These are phyloP conservation scores for Xylariaceae sp. DNA, from an alignment of 2,329 filamentous ascomycete species.

Conservation along the genomic window DNA sequence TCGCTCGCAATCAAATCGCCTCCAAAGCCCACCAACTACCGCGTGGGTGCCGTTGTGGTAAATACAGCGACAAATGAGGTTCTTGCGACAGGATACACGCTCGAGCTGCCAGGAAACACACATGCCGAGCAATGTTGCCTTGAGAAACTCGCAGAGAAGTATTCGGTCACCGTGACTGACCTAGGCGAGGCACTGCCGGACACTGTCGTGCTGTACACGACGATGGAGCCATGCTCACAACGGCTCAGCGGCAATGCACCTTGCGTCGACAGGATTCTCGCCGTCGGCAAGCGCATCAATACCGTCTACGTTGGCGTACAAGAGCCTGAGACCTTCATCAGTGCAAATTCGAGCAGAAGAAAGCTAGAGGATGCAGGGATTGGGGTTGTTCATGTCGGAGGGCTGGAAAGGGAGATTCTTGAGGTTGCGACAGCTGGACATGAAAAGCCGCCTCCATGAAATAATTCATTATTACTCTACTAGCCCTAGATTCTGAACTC, in stretches of 20 bases:
- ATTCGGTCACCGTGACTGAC: slow-evolving; percentile 57
- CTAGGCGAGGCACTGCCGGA: slow-evolving; percentile 59
- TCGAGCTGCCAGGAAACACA: slow-evolving; percentile 90
- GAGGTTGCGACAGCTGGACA: slow-evolving; percentile 85
- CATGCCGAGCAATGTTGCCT: slow-evolving; percentile 96
- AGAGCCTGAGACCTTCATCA: slow-evolving; percentile 91
- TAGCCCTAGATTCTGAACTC: no score
- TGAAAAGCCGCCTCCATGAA: slow-evolving; percentile 30
- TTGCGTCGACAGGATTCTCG: slow-evolving; percentile 80
- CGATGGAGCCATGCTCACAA: slow-evolving; percentile 84
- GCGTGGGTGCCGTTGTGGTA: slow-evolving; percentile 90
- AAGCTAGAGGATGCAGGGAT: slow-evolving; percentile 76
- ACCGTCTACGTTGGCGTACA: slow-evolving; percentile 86
- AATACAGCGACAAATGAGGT: slow-evolving; percentile 61
- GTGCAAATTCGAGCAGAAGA: slow-evolving; percentile 74
- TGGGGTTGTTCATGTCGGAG: slow-evolving; percentile 72
- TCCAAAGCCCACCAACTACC: slow-evolving; percentile 88
- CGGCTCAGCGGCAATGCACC: slow-evolving; percentile 75
- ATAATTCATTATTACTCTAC: no score
- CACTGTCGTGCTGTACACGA: slow-evolving; percentile 79
- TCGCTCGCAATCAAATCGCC: slow-evolving; percentile 78
- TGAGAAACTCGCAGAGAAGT: slow-evolving; percentile 66
- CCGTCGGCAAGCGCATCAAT: slow-evolving; percentile 65
- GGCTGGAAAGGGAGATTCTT: slow-evolving; percentile 82
- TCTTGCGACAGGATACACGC: slow-evolving; percentile 84